phyloP scores from a whole-genome alignment of 371 early-diverging fungal species.

The Rhizopus arrhizus region DNA sequence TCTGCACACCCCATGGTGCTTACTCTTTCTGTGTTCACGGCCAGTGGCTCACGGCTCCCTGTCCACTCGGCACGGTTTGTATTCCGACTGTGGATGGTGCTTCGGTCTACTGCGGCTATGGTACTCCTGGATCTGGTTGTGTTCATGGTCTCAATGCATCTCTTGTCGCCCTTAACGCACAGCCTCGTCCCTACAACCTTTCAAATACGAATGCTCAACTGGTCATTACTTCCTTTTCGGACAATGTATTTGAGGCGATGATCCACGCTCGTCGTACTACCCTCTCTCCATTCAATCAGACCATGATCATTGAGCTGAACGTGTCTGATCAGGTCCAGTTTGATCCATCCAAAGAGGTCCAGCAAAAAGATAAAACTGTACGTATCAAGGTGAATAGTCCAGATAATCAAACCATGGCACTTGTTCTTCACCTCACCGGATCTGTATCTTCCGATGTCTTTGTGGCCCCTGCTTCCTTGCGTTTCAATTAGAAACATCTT shows the following conservation, averaged over 20 bases:
- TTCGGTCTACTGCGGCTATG: neutral
- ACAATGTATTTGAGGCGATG: slow-evolving; percentile 25
- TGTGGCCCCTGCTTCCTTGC: slow-evolving; percentile 33
- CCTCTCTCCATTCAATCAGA: slow-evolving; percentile 27
- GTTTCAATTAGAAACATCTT: slow-evolving; percentile 17
- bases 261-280: slow-evolving; percentile 41
- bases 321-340: slow-evolving; percentile 30
- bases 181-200: slow-evolving; percentile 18
- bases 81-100: neutral
- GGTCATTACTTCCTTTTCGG: slow-evolving; percentile 17
- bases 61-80: slow-evolving; percentile 14
- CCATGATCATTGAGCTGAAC: slow-evolving; percentile 32
- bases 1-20: slow-evolving; percentile 22
- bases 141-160: neutral
- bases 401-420: slow-evolving; percentile 26
- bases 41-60: slow-evolving; percentile 29
- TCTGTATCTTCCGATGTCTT: slow-evolving; percentile 33
- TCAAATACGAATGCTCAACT: slow-evolving; percentile 34
- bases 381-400: slow-evolving; percentile 28
- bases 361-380: slow-evolving; percentile 35
- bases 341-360: slow-evolving; percentile 20
- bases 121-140: slow-evolving; percentile 3
- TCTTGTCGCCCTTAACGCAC: neutral
- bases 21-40: slow-evolving; percentile 36
- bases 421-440: slow-evolving; percentile 34